These are phyloP conservation scores for Solanum paucissectum DNA, from an alignment of 257 asterid genomes.

Conservation along the genomic window DNA sequence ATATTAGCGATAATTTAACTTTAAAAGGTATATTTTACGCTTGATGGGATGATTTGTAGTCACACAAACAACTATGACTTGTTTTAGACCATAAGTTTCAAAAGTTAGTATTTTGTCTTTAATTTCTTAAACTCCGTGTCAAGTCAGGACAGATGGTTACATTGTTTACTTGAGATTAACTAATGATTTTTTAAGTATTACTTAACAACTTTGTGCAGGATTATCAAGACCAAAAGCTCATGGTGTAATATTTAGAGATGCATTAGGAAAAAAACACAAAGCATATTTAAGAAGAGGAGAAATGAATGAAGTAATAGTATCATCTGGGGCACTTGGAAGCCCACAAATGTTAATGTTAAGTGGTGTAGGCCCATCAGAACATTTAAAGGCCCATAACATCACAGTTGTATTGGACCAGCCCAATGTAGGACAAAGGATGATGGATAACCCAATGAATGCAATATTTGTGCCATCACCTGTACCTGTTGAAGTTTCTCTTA, in stretches of 20 bases:
- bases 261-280: constrained; percentile 38
- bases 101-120: too few relatives aligned
- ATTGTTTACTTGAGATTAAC: neutral
- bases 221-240: constrained; percentile 38
- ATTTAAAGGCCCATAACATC: constrained; percentile 49
- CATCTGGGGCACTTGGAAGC: constrained; percentile 93
- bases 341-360: constrained; percentile 85
- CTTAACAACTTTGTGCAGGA: constrained; percentile 5
- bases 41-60: too few relatives aligned
- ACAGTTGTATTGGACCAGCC: constrained; percentile 54
- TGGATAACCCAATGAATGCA: constrained; percentile 95
- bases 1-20: too few relatives aligned
- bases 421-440: constrained; percentile 75
- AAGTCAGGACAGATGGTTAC: neutral
- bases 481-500: constrained; percentile 78
- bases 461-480: constrained; percentile 65
- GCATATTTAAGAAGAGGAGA: constrained; percentile 48
- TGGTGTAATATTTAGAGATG: constrained; percentile 69
- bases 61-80: too few relatives aligned
- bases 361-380: constrained; percentile 58
- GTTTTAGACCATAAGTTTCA: too few relatives aligned
- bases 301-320: constrained; percentile 53
- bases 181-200: neutral
- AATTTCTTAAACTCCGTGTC: too few relatives aligned
- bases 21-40: too few relatives aligned